A percentile compares a stretch with the other conserved stretches of the same genome.
Evolutionary conservation across 257 asterid species (phyloP).

Genomic region (Coffea canephora): DNA sequence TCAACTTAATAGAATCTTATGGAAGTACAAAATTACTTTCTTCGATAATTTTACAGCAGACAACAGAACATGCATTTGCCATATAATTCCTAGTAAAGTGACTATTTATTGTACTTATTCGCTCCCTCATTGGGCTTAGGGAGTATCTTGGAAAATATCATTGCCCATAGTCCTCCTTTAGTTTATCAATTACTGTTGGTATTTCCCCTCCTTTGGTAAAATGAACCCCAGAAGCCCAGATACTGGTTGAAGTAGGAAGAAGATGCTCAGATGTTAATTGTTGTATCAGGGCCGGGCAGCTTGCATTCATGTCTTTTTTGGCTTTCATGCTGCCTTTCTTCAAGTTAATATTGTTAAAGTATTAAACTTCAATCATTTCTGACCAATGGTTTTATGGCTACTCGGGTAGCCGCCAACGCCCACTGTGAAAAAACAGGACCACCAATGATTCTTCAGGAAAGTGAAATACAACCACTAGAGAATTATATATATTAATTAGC

Average conservation of each 20-base stretch:
- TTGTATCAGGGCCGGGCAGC: constrained; percentile 5
- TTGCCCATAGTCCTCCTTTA: background rate
- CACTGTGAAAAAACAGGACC: constrained; percentile 2
- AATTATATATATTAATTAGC: constrained; percentile 2
- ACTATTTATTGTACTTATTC: constrained; percentile 5
- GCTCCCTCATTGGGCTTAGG: background rate
- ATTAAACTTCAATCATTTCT: background rate
- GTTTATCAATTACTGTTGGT: constrained; percentile 13
- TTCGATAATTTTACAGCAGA: constrained; percentile 9
- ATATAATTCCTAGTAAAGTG: constrained; percentile 18
- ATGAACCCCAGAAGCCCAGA: background rate
- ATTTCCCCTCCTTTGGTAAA: constrained; percentile 4
- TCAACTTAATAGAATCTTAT: background rate
- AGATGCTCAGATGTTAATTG: constrained; percentile 22
- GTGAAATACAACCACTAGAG: constrained; percentile 6
- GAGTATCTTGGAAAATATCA: constrained; percentile 6
- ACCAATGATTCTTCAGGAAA: background rate
- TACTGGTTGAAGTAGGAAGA: constrained; percentile 15
- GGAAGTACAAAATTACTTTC: constrained; percentile 5
- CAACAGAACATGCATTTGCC: constrained; percentile 20
- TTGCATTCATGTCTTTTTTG: background rate
- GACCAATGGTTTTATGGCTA: background rate
- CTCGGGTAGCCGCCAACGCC: constrained; percentile 4
- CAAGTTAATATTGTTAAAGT: background rate
- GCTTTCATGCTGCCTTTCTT: background rate